phyloP scores from a whole-genome alignment of 345 rosid species.

The Erysimum cheiranthoides region DNA sequence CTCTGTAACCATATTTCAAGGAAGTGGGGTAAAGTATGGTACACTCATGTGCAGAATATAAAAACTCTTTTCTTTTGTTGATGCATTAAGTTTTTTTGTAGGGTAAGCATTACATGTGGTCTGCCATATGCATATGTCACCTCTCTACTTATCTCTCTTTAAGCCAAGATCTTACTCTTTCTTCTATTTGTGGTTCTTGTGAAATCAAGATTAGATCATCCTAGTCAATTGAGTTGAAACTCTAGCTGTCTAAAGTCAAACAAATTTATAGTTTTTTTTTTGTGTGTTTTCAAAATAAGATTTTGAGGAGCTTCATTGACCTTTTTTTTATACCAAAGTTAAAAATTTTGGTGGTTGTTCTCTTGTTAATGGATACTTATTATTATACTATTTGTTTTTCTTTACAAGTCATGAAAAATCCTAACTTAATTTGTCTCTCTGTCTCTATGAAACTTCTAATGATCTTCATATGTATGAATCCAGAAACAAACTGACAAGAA shows the following conservation, averaged over 20 bases:
- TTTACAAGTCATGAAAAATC: not conserved
- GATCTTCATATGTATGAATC: slow-evolving; percentile 31
- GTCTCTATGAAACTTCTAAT: slow-evolving; percentile 41
- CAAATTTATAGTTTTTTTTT: not conserved
- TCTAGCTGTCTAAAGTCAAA: slow-evolving; percentile 37
- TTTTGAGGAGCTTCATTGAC: slow-evolving; percentile 12
- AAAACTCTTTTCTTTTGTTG: slow-evolving; percentile 18
- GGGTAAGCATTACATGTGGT: slow-evolving; percentile 56
- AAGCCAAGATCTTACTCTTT: slow-evolving; percentile 30
- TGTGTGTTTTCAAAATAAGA: slow-evolving; percentile 1
- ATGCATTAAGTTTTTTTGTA: slow-evolving; percentile 43
- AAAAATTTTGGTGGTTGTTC: not conserved
- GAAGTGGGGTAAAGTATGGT: slow-evolving; percentile 49
- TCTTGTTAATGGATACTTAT: slow-evolving; percentile 13
- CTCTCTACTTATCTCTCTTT: slow-evolving; percentile 8
- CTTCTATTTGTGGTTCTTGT: slow-evolving; percentile 38
- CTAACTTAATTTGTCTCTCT: slow-evolving; percentile 18
- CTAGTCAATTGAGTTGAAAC: slow-evolving; percentile 33
- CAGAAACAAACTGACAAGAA: slow-evolving; percentile 41
- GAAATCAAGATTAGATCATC: slow-evolving; percentile 37
- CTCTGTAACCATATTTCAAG: slow-evolving; percentile 49
- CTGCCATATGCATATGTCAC: slow-evolving; percentile 48
- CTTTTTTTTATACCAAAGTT: not conserved
- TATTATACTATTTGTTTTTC: not conserved
- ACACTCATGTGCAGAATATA: slow-evolving; percentile 46